Percentiles rank a stretch among this genome's conserved stretches.
These are phyloP conservation scores for Vanderwaltozyma verrucispora DNA, from an alignment of 805 yeast species.

Conservation along the genomic window DNA sequence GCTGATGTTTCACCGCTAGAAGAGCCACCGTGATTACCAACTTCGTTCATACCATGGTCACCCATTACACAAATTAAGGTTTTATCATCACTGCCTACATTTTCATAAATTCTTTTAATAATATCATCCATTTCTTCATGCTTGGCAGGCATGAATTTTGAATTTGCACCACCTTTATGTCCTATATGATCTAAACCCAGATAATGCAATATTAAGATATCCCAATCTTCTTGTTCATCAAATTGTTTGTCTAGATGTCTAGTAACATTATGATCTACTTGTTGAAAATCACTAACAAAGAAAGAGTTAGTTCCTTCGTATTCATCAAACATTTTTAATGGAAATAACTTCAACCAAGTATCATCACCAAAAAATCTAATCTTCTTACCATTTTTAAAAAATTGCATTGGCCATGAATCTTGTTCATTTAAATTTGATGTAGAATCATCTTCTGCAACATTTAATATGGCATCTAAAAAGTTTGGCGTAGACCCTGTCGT, in stretches of 20 bases:
- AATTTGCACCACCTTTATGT: slow-evolving; percentile 87
- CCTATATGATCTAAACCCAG: slow-evolving; percentile 96
- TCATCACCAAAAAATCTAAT: slow-evolving; percentile 94
- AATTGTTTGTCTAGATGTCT: slow-evolving; percentile 66
- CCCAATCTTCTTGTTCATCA: slow-evolving; percentile 47
- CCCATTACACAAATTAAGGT: slow-evolving; percentile 74
- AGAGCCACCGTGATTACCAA: slow-evolving; percentile 96
- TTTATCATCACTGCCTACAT: slow-evolving; percentile 33
- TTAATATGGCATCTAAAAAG: slow-evolving; percentile 86
- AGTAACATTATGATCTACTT: slow-evolving; percentile 89
- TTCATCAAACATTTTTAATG: slow-evolving; percentile 45
- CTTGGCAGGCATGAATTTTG: slow-evolving; percentile 70
- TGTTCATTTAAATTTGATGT: slow-evolving; percentile 54
- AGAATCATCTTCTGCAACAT: slow-evolving; percentile 85
- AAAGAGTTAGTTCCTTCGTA: slow-evolving; percentile 87
- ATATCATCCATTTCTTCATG: slow-evolving; percentile 80
- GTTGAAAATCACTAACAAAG: slow-evolving; percentile 89
- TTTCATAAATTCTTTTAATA: slow-evolving; percentile 40
- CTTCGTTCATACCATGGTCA: slow-evolving; percentile 94
- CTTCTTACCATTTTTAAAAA: slow-evolving; percentile 28
- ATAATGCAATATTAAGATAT: slow-evolving; percentile 78
- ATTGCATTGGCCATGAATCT: slow-evolving; percentile 82
- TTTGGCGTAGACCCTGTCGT: slow-evolving; percentile 94
- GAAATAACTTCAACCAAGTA: slow-evolving; percentile 91
- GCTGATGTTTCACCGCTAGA: slow-evolving; percentile 88